phyloP scores from a whole-genome alignment of 1,284 basidiomycete genomes.

The Papiliotrema nemorosa region DNA sequence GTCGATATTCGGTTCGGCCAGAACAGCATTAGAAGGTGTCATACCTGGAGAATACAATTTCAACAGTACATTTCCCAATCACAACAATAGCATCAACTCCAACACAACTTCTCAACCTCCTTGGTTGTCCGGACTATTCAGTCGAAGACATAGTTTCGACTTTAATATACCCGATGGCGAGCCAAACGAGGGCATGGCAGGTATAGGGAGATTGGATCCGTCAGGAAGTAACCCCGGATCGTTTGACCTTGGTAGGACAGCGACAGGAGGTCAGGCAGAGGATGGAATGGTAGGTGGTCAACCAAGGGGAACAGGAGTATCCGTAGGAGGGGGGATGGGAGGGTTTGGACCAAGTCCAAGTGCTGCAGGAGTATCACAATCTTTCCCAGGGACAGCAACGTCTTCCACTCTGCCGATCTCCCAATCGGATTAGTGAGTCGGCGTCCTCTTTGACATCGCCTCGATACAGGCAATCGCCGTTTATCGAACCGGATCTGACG shows the following conservation, averaged over 20 bases:
- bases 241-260: not conserved
- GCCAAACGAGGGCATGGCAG: not conserved
- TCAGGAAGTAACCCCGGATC: not conserved
- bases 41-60: not conserved
- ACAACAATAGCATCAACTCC: too few species aligned
- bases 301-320: not conserved
- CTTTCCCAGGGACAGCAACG: too few species aligned
- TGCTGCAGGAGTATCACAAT: too few species aligned
- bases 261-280: not conserved
- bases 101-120: not conserved
- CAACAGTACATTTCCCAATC: not conserved
- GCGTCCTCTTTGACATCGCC: too few species aligned
- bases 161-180: not conserved
- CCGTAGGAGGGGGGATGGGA: not conserved
- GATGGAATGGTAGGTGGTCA: not conserved
- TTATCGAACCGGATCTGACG: not conserved
- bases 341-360: too few species aligned
- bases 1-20: slow-evolving; percentile 6
- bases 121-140: slow-evolving; percentile 2
- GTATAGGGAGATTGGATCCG: not conserved
- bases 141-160: slow-evolving; percentile 1
- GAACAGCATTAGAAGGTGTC: slow-evolving; percentile 3
- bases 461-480: not conserved
- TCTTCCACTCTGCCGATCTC: too few species aligned
- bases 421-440: slow-evolving; percentile 2